These are phyloP conservation scores for Eurotiales sp. DNA, from an alignment of 2,329 filamentous ascomycete species.

Conservation along the genomic window DNA sequence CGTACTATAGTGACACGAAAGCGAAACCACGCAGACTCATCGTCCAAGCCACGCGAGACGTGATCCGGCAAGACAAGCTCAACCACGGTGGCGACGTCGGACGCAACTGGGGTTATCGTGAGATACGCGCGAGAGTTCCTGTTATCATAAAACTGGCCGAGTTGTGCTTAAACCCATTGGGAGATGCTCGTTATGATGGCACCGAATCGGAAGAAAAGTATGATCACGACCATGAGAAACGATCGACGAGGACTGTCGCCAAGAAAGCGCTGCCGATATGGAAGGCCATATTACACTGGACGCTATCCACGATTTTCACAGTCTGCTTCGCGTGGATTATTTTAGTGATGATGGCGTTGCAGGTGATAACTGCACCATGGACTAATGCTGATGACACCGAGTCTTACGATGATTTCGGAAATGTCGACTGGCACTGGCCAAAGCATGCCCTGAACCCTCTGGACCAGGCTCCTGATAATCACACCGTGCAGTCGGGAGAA, in stretches of 20 bases:
- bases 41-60: not conserved
- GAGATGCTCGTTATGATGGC: not conserved
- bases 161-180: not conserved
- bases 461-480: slow-evolving; percentile 16
- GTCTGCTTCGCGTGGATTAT: slow-evolving; percentile 14
- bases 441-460: slow-evolving; percentile 18
- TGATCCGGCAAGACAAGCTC: not conserved
- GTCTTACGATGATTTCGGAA: slow-evolving; percentile 16
- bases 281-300: slow-evolving; percentile 1
- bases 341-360: slow-evolving; percentile 14
- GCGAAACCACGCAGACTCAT: not conserved
- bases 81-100: not conserved
- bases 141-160: not conserved
- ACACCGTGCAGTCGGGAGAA: slow-evolving; percentile 11
- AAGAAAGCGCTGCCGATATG: not conserved
- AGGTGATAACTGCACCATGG: slow-evolving; percentile 16
- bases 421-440: slow-evolving; percentile 18
- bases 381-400: slow-evolving; percentile 11
- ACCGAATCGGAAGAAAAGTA: not conserved
- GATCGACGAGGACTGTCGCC: not conserved
- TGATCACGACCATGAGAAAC: not conserved
- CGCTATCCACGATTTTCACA: not conserved
- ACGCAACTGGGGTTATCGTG: not conserved
- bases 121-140: not conserved
- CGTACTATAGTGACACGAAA: not conserved